Conservation (phyloP, 2,329 filamentous ascomycete species). For the Hypoxylon sp. region DNA sequence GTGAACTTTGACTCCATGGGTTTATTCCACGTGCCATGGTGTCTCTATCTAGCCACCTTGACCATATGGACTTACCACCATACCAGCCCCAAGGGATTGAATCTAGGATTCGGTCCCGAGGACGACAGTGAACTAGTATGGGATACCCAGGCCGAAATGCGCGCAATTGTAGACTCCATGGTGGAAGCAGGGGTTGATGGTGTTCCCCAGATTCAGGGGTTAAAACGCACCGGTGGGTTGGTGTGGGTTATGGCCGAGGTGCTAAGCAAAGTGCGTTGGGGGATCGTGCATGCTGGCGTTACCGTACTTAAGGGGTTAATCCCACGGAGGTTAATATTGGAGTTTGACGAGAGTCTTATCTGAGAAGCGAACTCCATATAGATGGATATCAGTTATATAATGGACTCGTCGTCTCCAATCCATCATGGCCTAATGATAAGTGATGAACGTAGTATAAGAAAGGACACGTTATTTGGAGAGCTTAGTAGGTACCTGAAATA, state of each 20-base stretch:
- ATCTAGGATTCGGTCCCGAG: conserved; percentile 33
- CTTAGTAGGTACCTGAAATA: too few relatives aligned
- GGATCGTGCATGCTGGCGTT: conserved; percentile 68
- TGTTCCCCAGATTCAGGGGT: conserved; percentile 47
- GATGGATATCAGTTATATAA: background rate
- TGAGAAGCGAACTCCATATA: background rate
- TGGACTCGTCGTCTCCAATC: background rate
- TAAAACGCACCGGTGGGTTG: conserved; percentile 60
- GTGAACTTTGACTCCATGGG: conserved; percentile 61
- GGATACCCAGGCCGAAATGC: conserved; percentile 60
- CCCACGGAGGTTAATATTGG: conserved; percentile 38
- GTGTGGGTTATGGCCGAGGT: conserved; percentile 64
- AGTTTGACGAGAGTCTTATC: conserved; percentile 27
- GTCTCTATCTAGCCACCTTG: conserved; percentile 66
- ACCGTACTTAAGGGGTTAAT: conserved; percentile 55
- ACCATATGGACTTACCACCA: conserved; percentile 67
- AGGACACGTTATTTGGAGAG: too few relatives aligned
- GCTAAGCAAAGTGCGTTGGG: conserved; percentile 66
- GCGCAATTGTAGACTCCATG: conserved; percentile 52
- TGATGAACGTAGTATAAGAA: too few relatives aligned
- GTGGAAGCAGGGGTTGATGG: conserved; percentile 49
- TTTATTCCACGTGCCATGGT: conserved; percentile 70
- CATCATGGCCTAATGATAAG: too few relatives aligned
- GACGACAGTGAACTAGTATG: conserved; percentile 59
- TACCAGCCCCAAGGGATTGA: conserved; percentile 38